phyloP scores from a whole-genome alignment of 208 protist genomes.

The Borovskyia barvae region DNA sequence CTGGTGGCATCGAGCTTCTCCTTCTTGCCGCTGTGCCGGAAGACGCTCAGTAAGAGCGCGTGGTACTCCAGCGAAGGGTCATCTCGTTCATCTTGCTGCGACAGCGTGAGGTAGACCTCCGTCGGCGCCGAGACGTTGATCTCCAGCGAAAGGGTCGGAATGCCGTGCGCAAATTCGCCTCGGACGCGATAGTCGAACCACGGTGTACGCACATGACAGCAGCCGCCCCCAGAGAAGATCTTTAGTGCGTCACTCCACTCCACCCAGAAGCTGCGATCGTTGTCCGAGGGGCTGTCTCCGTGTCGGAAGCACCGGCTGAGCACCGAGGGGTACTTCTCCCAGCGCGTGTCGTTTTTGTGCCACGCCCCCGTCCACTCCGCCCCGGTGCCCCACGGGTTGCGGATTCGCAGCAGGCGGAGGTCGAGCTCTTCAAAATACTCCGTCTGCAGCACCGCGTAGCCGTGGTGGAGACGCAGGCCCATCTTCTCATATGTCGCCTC shows the following conservation, averaged over 20 bases:
- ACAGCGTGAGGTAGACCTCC: slow-evolving; percentile 61
- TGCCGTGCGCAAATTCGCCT: slow-evolving; percentile 57
- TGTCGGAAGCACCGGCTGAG: slow-evolving; percentile 41
- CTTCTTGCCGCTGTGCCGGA: slow-evolving; percentile 57
- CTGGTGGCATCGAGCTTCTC: slow-evolving; percentile 66
- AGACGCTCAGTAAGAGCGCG: slow-evolving; percentile 66
- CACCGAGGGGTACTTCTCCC: slow-evolving; percentile 67
- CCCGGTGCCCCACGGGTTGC: slow-evolving; percentile 75
- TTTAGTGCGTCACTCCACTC: slow-evolving; percentile 66
- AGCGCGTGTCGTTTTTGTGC: slow-evolving; percentile 55
- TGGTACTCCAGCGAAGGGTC: slow-evolving; percentile 44
- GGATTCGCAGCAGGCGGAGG: slow-evolving; percentile 61
- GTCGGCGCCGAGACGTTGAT: slow-evolving; percentile 56
- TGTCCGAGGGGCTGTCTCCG: slow-evolving; percentile 28
- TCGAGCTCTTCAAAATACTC: slow-evolving; percentile 57
- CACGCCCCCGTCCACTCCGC: slow-evolving; percentile 72
- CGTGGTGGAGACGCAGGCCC: slow-evolving; percentile 60
- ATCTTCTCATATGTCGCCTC: slow-evolving; percentile 54
- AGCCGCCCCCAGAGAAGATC: slow-evolving; percentile 61
- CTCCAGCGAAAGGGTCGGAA: slow-evolving; percentile 57
- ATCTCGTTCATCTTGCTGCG: slow-evolving; percentile 73
- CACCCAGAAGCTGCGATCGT: slow-evolving; percentile 81
- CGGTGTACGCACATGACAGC: slow-evolving; percentile 59
- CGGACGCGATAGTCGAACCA: slow-evolving; percentile 83
- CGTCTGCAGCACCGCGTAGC: slow-evolving; percentile 56